Percentiles rank a stretch among this genome's conserved stretches.
Evolutionary conservation across 306 rosid genomes (phyloP).

Genomic region (Trifolium pratense): DNA sequence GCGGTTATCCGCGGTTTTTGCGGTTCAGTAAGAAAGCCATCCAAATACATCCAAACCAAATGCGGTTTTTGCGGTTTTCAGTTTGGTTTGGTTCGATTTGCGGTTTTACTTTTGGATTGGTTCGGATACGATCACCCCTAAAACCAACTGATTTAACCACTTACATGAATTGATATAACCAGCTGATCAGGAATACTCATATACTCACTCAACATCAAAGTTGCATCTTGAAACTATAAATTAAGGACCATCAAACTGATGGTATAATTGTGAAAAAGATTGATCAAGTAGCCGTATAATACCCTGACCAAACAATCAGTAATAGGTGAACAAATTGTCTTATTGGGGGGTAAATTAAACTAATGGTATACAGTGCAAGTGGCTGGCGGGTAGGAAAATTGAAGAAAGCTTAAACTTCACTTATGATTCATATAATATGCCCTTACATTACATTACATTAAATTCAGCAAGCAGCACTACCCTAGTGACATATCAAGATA

Average conservation of each 20-base stretch:
- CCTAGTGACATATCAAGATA: constrained; percentile 31
- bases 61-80: no score
- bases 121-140: no score
- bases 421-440: constrained; percentile 8
- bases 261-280: constrained; percentile 8
- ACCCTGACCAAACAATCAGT: constrained; percentile 17
- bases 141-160: neutral
- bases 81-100: no score
- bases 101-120: no score
- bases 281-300: neutral
- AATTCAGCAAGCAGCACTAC: constrained; percentile 16
- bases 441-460: constrained; percentile 1
- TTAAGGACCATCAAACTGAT: constrained; percentile 7
- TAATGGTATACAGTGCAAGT: neutral
- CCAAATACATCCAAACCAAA: no score
- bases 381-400: constrained; percentile 14
- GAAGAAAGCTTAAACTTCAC: constrained; percentile 29
- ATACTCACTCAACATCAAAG: neutral
- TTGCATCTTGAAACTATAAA: neutral
- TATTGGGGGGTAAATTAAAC: neutral
- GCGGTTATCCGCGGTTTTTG: no score
- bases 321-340: constrained; percentile 4
- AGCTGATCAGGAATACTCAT: neutral
- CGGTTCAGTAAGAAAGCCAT: no score
- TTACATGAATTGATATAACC: neutral